Conservation (phyloP, 1,139 yeast species). For the Scheffersomyces segobiensis region DNA sequence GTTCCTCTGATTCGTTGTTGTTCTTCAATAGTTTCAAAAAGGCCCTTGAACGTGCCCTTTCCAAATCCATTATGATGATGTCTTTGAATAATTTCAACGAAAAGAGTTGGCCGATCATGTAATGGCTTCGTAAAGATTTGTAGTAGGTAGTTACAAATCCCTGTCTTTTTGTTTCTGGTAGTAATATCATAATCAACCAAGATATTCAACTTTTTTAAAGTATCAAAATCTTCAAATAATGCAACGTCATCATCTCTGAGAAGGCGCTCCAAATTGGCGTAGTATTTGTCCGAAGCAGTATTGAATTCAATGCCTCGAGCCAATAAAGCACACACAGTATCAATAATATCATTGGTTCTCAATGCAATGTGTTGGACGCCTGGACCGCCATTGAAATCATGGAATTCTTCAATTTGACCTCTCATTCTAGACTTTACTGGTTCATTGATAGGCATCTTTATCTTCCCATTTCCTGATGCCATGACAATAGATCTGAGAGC, state of each 20-base stretch:
- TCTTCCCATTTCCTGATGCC: slow-evolving; percentile 64
- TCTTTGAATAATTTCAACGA: slow-evolving; percentile 78
- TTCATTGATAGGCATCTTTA: slow-evolving; percentile 83
- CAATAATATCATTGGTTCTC: slow-evolving; percentile 58
- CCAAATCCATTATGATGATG: slow-evolving; percentile 83
- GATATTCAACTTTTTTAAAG: slow-evolving; percentile 49
- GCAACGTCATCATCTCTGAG: slow-evolving; percentile 33
- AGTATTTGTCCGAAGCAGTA: slow-evolving; percentile 55
- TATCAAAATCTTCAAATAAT: slow-evolving; percentile 49
- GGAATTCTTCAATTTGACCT: slow-evolving; percentile 81
- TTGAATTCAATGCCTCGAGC: slow-evolving; percentile 72
- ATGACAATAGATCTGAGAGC: slow-evolving; percentile 75
- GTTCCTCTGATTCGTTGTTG: slow-evolving; percentile 59
- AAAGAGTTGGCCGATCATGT: slow-evolving; percentile 77
- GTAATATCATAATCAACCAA: slow-evolving; percentile 72
- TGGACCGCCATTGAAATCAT: slow-evolving; percentile 73
- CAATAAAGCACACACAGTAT: slow-evolving; percentile 54
- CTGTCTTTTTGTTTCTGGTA: slow-evolving; percentile 25
- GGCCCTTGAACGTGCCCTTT: slow-evolving; percentile 79
- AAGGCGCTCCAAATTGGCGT: slow-evolving; percentile 46
- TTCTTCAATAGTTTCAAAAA: slow-evolving; percentile 74
- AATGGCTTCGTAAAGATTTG: slow-evolving; percentile 80
- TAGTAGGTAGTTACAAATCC: slow-evolving; percentile 59
- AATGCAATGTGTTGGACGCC: slow-evolving; percentile 85
- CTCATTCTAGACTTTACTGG: slow-evolving; percentile 68